Evolutionary conservation across 2,329 filamentous ascomycete genomes (phyloP).

Genomic region (Colletotrichum sp.): DNA sequence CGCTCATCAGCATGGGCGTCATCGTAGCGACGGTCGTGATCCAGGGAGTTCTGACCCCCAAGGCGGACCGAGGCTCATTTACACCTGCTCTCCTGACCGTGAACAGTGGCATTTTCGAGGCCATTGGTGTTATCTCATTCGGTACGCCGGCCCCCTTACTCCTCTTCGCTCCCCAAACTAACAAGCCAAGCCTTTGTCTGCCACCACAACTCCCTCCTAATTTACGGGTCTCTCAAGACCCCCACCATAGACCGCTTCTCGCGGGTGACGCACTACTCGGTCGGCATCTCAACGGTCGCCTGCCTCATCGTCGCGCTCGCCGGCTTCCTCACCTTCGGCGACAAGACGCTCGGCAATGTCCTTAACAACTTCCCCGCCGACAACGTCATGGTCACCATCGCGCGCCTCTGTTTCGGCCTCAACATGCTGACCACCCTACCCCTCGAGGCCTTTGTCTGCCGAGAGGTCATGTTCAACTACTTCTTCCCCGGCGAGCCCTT

Average conservation of each 20-base stretch:
- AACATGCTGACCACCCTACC: conserved; percentile 99
- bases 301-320: conserved; percentile 87
- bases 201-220: conserved; percentile 95
- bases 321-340: conserved; percentile 92
- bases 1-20: conserved; percentile 89
- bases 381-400: conserved; percentile 93
- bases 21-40: conserved; percentile 89
- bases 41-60: conserved; percentile 78
- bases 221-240: conserved; percentile 93
- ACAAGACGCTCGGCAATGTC: conserved; percentile 91
- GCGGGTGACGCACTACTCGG: conserved; percentile 92
- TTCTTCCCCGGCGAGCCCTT: conserved; percentile 74
- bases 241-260: conserved; percentile 96
- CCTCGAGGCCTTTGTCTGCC: conserved; percentile 95
- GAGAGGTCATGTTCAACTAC: conserved; percentile 95
- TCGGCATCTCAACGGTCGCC: conserved; percentile 86
- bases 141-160: conserved; percentile 54
- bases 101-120: conserved; percentile 89
- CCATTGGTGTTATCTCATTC: conserved; percentile 97
- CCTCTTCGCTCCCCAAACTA: conserved; percentile 27
- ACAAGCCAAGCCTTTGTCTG: conserved; percentile 64
- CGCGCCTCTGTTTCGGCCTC: conserved; percentile 91
- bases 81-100: conserved; percentile 75
- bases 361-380: conserved; percentile 95
- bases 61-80: conserved; percentile 75